Evolutionary conservation across 805 yeast genomes (phyloP).

Genomic region (Saccharomycopsis javanensis): DNA sequence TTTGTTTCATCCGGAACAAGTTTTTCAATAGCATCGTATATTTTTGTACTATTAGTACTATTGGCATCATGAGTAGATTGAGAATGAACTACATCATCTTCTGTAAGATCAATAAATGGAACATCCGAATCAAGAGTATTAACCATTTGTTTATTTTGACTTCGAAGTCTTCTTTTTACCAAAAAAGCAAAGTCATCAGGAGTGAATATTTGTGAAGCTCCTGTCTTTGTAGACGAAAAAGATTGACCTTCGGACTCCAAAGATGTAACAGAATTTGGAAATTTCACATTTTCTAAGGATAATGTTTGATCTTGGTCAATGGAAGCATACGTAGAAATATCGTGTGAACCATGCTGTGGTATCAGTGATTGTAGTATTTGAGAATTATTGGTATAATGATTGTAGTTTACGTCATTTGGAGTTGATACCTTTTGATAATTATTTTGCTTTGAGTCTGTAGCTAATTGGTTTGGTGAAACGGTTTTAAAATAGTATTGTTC

Average conservation of each 20-base stretch:
- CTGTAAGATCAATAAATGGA: neutral
- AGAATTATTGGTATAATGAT: neutral
- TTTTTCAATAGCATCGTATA: too few species aligned
- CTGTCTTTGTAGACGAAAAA: neutral
- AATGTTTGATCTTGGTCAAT: neutral
- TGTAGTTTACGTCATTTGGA: neutral
- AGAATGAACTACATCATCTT: neutral
- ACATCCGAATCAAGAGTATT: neutral
- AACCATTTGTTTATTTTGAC: neutral
- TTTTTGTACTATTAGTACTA: too few species aligned
- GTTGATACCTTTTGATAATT: neutral
- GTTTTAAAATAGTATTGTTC: neutral
- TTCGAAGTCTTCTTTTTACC: neutral
- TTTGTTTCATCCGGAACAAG: too few species aligned
- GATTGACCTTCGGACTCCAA: neutral
- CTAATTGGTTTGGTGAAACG: neutral
- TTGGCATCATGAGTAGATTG: neutral
- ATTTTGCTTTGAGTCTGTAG: neutral
- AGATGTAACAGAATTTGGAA: neutral
- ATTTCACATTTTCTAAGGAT: neutral
- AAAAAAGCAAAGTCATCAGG: neutral
- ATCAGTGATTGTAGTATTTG: neutral
- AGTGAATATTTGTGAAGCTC: neutral
- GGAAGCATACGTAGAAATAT: neutral
- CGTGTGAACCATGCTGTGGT: neutral